A percentile compares a stretch with the other conserved stretches of the same genome.
phyloP scores from a whole-genome alignment of 768 basidiomycete species.

The Rhizopogon roseolus region DNA sequence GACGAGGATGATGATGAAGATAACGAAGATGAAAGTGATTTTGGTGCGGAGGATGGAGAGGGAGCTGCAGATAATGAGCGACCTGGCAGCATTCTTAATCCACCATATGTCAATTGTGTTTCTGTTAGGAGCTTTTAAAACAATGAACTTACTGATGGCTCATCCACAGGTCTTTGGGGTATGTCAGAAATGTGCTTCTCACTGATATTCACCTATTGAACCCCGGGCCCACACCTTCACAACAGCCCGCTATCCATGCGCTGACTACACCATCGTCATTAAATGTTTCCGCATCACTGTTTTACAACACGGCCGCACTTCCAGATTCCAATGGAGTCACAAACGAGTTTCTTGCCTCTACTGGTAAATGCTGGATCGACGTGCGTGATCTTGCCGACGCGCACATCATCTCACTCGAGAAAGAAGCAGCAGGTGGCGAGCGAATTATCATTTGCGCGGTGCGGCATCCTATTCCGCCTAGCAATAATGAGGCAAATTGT shows the following conservation, averaged over 20 bases:
- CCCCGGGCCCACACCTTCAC: too few species aligned
- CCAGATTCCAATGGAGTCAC: slow-evolving; percentile 14
- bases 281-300: slow-evolving; percentile 32
- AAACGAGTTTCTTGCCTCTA: slow-evolving; percentile 19
- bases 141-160: neutral
- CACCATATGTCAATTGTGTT: slow-evolving; percentile 30
- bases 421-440: slow-evolving; percentile 48
- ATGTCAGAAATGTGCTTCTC: neutral
- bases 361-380: slow-evolving; percentile 37
- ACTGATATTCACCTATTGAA: neutral
- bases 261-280: slow-evolving; percentile 29
- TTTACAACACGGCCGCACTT: slow-evolving; percentile 30
- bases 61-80: neutral
- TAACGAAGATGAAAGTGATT: neutral
- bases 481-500: too few species aligned
- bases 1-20: neutral
- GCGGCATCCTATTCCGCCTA: slow-evolving; percentile 4
- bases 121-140: neutral
- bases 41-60: neutral
- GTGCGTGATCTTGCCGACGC: slow-evolving; percentile 53
- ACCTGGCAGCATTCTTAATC: slow-evolving; percentile 32
- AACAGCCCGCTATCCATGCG: slow-evolving; percentile 41
- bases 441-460: slow-evolving; percentile 48
- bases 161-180: slow-evolving; percentile 25
- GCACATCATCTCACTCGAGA: slow-evolving; percentile 48